Base-by-base conservation (phyloP, 768 basidiomycete species). In the Boletus rubropictus region DNA sequence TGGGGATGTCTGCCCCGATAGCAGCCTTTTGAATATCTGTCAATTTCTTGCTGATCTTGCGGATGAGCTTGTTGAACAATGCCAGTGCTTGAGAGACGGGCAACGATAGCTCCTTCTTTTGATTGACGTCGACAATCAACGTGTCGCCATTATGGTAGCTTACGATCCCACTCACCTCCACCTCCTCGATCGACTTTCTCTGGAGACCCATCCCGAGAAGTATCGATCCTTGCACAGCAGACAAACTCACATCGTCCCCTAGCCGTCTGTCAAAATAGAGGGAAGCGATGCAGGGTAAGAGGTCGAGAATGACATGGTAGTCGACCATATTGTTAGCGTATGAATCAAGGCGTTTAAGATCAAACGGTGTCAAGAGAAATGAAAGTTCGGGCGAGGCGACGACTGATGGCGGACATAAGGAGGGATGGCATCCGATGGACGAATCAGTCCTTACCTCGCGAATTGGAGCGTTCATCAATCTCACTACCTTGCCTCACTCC, bases 281-380 rank as follows among this genome's bases (percentile, higher is more conserved):
- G n/a, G 76, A 69, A 3, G 91, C 82, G 31, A 92, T 69, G 1
- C 72, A 77, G 0, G 96, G 95, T 14, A 99, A 75, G 21, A 98
- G 74, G 65, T 99, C 96, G 33, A 98, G 75, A 47, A 98, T 80
- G 56, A 95, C 91, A 62, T 98, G 96, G 59, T 95, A 97, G 66
- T 98, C 96, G 34, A 98, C 76, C 81, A 87, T 84, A 62, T 92
- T 92, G 65, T 96, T 93, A 1, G 92, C 87, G 54, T 99, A 99
- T 5, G 95, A 89, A 57, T 94, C 88, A 12, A 99, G 77, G 1
- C 96, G 85, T 65, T 98, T 97, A 57, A 98, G 76, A 66, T 98
- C 96, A 64, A 95, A 98, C 0, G 96, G 91, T 0, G 90, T 84
- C 46, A 94, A 63, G 7, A 87, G 63, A 39, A 84, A 70, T 1